These are phyloP conservation scores for Diutina sp. DNA, from an alignment of 1,139 yeast genomes.

Conservation along the genomic window DNA sequence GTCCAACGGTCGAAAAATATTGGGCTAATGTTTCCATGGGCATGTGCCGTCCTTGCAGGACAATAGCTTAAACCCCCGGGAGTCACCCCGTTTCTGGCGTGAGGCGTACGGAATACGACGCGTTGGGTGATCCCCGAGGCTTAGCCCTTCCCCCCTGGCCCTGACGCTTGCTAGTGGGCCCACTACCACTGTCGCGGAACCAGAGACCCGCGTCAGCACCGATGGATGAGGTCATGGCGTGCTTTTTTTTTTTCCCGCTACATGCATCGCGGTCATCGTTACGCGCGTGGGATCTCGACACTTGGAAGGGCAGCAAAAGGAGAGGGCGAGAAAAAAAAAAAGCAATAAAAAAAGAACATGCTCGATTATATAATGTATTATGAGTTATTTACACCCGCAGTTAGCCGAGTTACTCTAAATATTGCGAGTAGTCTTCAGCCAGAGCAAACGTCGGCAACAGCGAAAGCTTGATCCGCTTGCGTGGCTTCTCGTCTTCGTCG, in stretches of 20 bases:
- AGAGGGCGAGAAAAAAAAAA: neutral
- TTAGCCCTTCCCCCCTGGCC: too few species aligned
- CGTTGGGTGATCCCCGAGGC: too few species aligned
- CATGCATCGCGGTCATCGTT: neutral
- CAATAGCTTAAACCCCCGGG: slow-evolving; percentile 23
- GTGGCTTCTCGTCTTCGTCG: slow-evolving; percentile 15
- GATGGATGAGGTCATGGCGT: neutral
- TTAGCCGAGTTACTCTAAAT: slow-evolving; percentile 23
- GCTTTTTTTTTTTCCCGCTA: neutral
- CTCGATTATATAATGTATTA: neutral
- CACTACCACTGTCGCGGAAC: neutral
- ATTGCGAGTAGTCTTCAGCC: slow-evolving; percentile 77
- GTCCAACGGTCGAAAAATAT: slow-evolving; percentile 14
- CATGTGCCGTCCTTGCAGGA: slow-evolving; percentile 14
- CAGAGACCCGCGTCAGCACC: neutral
- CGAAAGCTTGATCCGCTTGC: slow-evolving; percentile 49
- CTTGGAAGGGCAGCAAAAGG: neutral
- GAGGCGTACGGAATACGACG: neutral
- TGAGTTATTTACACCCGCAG: neutral
- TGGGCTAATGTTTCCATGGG: slow-evolving; percentile 12
- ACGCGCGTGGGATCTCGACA: neutral
- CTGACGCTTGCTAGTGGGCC: too few species aligned
- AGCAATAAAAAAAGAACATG: neutral
- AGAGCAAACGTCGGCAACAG: slow-evolving; percentile 80
- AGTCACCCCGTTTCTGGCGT: slow-evolving; percentile 7